Evolutionary conservation across 2,329 filamentous ascomycete genomes (phyloP), one percentile per base, ranked within the genome.

Genomic region (Elsinoe batatas): DNA sequence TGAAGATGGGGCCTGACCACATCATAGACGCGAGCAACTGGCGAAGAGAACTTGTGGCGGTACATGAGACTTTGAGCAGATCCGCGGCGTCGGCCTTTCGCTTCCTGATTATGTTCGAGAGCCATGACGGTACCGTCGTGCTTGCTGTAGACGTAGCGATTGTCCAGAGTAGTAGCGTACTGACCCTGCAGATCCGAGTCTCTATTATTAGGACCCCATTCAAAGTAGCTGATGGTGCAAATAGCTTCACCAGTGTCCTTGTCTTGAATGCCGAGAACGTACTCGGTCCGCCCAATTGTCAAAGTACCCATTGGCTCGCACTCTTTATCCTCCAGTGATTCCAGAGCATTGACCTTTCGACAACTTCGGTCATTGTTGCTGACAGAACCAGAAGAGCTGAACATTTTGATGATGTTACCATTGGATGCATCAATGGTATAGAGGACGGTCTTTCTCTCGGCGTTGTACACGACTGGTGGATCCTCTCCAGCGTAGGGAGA

Each of bases 161-260:
- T 84, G 68, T 97, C 91, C 67, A 91, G 84, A 0, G 90, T 89
- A 10, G 76, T 73, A 12, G 79, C 80, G 65, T 97, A 93, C 66
- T 97, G 89, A 50, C 81, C 81, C 64, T 89, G 84, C 5, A 98
- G 81, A 67, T 98, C 93, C 60, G 81, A 81, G 69, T 98, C 91
- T 58, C 84, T 87, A 58, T 86, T 94, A 69, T 98, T 98, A 12
- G 91, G 88, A 0, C 83, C 84, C 93, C 93, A 98, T 69, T 98
- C 93, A 10, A 89, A 87, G 67, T 94, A 98, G 61, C 83, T 91
- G 62, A 98, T 81, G 0, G 88, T 95, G 64, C 90, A 95, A 59
- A 98, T 85, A 6, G 82, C 81, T 58, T 85, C 81, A 1, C 85
- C 84, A 3, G 82, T 84, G 62, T 86, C 80, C 43, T 79, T 80